Conservation (phyloP, 331 rosid genomes). For the Erythrophleum ivorense region DNA sequence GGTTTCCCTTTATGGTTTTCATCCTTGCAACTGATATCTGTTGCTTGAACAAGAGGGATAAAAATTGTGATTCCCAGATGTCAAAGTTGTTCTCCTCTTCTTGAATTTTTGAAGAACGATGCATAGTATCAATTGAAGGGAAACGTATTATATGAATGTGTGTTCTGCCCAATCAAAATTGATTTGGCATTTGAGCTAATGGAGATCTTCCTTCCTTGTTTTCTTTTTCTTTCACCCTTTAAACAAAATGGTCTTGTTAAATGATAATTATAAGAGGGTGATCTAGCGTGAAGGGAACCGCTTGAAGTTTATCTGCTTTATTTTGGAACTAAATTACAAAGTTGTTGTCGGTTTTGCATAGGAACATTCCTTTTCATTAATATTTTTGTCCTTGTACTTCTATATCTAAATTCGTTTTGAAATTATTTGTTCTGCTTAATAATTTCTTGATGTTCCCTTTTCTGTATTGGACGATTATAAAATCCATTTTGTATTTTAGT, state of each 20-base stretch:
- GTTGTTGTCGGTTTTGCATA: not conserved
- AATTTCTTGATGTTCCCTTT: not conserved
- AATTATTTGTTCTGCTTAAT: not conserved
- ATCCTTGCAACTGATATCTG: not conserved
- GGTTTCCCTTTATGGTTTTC: not conserved
- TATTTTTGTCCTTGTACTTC: not conserved
- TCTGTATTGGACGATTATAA: not conserved
- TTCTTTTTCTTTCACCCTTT: not conserved
- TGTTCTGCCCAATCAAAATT: not conserved
- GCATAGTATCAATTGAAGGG: not conserved
- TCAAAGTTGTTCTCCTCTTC: not conserved
- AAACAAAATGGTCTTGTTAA: not conserved
- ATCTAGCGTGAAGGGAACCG: not conserved
- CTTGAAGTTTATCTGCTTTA: not conserved
- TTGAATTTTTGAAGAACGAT: not conserved
- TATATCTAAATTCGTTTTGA: not conserved
- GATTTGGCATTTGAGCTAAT: not conserved
- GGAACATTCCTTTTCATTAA: not conserved
- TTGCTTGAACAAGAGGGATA: conserved; percentile 3
- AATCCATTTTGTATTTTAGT: not conserved
- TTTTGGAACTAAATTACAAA: not conserved
- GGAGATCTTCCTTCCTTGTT: not conserved
- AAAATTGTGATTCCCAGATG: not conserved
- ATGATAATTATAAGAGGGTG: not conserved
- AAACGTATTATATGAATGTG: not conserved